These are phyloP conservation scores for Phlyctochytrium planicorne DNA, from an alignment of 192 early-diverging fungal genomes.

Conservation along the genomic window DNA sequence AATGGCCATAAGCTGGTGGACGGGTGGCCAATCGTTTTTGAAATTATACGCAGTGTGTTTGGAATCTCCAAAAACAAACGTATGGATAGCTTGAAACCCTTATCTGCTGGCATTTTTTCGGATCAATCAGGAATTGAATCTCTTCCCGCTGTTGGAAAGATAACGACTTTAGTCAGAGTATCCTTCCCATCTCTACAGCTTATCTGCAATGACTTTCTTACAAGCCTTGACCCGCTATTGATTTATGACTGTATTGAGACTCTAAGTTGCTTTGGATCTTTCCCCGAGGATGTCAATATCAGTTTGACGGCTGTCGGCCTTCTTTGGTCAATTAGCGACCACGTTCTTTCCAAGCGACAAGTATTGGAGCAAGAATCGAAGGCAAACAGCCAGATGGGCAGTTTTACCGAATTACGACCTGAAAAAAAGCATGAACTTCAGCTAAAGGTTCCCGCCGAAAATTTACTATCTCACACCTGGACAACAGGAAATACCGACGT, in stretches of 20 bases:
- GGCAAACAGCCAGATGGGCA: background rate
- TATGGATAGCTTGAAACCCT: background rate
- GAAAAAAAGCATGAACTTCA: too few relatives aligned
- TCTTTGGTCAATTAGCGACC: slow-evolving; percentile 91
- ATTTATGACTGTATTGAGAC: slow-evolving; percentile 81
- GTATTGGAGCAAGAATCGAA: slow-evolving; percentile 42
- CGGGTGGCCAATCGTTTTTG: slow-evolving; percentile 90
- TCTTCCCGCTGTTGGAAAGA: slow-evolving; percentile 14
- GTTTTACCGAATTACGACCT: too few relatives aligned
- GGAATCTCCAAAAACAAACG: slow-evolving; percentile 8
- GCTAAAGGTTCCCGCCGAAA: background rate
- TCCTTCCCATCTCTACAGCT: slow-evolving; percentile 93
- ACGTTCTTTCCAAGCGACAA: slow-evolving; percentile 72
- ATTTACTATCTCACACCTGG: slow-evolving; percentile 4
- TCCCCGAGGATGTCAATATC: slow-evolving; percentile 91
- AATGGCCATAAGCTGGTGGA: slow-evolving; percentile 81
- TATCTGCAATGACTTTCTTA: slow-evolving; percentile 92
- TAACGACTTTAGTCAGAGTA: slow-evolving; percentile 59
- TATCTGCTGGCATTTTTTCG: slow-evolving; percentile 11
- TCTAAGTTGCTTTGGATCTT: slow-evolving; percentile 75
- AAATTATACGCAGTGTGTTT: slow-evolving; percentile 70
- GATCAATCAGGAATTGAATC: slow-evolving; percentile 3
- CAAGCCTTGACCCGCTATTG: slow-evolving; percentile 69
- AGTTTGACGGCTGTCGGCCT: slow-evolving; percentile 88
- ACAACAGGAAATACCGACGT: slow-evolving; percentile 52